These are phyloP conservation scores for Aspergillus japonicus DNA, from an alignment of 2,329 filamentous ascomycete genomes.

Conservation along the genomic window DNA sequence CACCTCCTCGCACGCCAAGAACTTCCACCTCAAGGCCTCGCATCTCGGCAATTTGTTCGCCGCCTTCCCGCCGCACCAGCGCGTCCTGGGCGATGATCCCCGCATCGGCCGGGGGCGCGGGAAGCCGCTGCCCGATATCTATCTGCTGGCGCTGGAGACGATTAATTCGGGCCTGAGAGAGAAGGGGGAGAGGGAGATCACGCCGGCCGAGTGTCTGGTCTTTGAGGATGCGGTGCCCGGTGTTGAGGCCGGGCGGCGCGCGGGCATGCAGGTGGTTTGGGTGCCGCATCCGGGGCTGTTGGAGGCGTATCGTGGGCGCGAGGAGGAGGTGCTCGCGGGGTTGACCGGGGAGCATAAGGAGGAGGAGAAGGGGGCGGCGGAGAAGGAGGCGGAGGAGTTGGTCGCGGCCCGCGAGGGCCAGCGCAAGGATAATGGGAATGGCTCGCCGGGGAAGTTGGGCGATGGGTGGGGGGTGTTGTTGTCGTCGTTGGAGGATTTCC, in stretches of 20 bases:
- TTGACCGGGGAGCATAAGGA: slow-evolving; percentile 69
- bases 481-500: slow-evolving; percentile 57
- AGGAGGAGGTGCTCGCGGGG: slow-evolving; percentile 80
- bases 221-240: slow-evolving; percentile 96
- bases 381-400: slow-evolving; percentile 41
- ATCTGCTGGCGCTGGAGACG: slow-evolving; percentile 76
- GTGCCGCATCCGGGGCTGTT: slow-evolving; percentile 78
- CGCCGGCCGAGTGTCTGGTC: slow-evolving; percentile 84
- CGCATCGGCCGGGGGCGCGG: slow-evolving; percentile 77
- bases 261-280: slow-evolving; percentile 95
- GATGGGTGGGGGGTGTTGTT: slow-evolving; percentile 62
- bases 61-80: slow-evolving; percentile 65
- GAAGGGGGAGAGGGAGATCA: slow-evolving; percentile 60
- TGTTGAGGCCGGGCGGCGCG: slow-evolving; percentile 83
- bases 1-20: slow-evolving; percentile 70
- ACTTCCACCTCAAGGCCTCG: slow-evolving; percentile 73
- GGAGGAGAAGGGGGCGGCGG: slow-evolving; percentile 43
- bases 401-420: slow-evolving; percentile 21
- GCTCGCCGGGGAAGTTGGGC: slow-evolving; percentile 54
- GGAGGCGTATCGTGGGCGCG: slow-evolving; percentile 71
- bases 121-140: slow-evolving; percentile 94
- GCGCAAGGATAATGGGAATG: slow-evolving; percentile 43
- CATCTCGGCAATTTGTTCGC: slow-evolving; percentile 54
- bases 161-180: slow-evolving; percentile 71
- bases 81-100: slow-evolving; percentile 80